Conservation (phyloP, 805 yeast genomes). For the Wickerhamomyces rabaulensis region DNA sequence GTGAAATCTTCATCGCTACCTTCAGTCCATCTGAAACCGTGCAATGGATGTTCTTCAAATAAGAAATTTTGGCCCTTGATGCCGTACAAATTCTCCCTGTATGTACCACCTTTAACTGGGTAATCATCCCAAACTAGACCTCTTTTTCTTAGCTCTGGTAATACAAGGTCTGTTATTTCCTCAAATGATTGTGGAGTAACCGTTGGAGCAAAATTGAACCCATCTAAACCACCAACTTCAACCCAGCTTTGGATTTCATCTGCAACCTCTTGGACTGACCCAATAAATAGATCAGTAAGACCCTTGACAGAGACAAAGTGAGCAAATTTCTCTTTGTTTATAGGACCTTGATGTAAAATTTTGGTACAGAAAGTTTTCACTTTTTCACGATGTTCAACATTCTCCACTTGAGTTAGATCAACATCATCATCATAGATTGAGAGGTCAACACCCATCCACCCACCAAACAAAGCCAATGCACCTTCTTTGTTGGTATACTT, state of each 20-base stretch:
- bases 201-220: slow-evolving; percentile 34
- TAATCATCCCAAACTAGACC: slow-evolving; percentile 32
- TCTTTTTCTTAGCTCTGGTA: slow-evolving; percentile 30
- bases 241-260: slow-evolving; percentile 34
- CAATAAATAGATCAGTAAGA: slow-evolving; percentile 25
- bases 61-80: slow-evolving; percentile 11
- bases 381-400: slow-evolving; percentile 26
- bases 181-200: slow-evolving; percentile 31
- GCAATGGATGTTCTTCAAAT: slow-evolving; percentile 10
- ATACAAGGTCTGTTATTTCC: slow-evolving; percentile 29
- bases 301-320: slow-evolving; percentile 17
- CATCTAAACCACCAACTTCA: slow-evolving; percentile 34
- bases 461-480: slow-evolving; percentile 38
- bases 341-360: slow-evolving; percentile 21
- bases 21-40: slow-evolving; percentile 18
- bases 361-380: slow-evolving; percentile 15
- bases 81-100: slow-evolving; percentile 27
- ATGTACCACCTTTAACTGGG: slow-evolving; percentile 26
- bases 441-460: slow-evolving; percentile 40
- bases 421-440: slow-evolving; percentile 31
- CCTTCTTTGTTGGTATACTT: slow-evolving; percentile 34
- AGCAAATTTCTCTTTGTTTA: slow-evolving; percentile 21
- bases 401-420: slow-evolving; percentile 27
- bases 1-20: slow-evolving; percentile 22
- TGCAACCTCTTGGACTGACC: slow-evolving; percentile 32